These are phyloP conservation scores for Cystofilobasidium macerans DNA, from an alignment of 768 basidiomycete genomes.

Conservation along the genomic window DNA sequence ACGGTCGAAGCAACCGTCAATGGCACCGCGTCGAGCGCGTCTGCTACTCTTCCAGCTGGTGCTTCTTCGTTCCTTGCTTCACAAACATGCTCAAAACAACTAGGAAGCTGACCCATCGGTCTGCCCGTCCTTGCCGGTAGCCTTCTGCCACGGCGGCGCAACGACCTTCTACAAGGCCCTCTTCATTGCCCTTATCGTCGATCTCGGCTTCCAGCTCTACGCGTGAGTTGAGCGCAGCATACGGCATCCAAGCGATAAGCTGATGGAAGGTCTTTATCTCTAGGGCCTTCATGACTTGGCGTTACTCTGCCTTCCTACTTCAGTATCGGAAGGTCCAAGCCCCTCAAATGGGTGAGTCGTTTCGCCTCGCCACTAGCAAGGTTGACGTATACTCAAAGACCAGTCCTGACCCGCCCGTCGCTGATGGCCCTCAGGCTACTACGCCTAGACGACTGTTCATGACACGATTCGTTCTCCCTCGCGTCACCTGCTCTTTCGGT, in stretches of 20 bases:
- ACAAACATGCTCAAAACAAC: not conserved
- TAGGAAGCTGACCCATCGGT: no score
- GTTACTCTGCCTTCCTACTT: not conserved
- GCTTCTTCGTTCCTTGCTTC: not conserved
- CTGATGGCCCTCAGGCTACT: no score
- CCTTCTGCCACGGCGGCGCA: not conserved
- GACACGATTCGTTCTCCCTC: no score
- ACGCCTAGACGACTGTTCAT: no score
- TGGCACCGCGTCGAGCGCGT: not conserved
- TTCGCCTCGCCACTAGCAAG: not conserved
- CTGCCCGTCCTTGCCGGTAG: not conserved
- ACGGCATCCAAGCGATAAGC: no score
- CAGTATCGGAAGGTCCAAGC: not conserved
- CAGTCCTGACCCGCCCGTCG: no score
- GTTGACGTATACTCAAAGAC: no score
- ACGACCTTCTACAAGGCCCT: not conserved
- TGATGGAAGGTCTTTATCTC: no score
- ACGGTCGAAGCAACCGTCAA: not conserved
- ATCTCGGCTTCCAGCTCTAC: conserved; percentile 6
- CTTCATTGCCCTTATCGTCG: conserved; percentile 3
- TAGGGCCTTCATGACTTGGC: conserved; percentile 1
- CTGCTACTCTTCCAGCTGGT: not conserved
- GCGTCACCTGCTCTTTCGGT: no score
- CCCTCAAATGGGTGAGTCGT: not conserved
- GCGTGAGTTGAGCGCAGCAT: no score